Base-by-base conservation (phyloP, 768 basidiomycete genomes). In the Hygrophoropsis aurantiaca region DNA sequence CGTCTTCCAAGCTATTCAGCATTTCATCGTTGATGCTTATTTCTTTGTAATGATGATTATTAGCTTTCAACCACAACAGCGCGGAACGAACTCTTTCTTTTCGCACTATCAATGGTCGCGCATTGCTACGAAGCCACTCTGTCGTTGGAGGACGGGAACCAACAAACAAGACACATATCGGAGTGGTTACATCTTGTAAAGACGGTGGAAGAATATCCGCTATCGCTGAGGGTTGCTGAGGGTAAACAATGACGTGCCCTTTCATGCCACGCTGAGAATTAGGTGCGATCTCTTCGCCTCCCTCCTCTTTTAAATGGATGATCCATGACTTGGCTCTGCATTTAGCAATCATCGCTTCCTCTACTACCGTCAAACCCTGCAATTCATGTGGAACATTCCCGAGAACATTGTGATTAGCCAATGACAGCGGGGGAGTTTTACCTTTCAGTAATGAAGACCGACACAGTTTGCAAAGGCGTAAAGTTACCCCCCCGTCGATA, bases 231-330 rank as follows among this genome's bases (percentile, higher is more conserved):
- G 69, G 64, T 4, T 53, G 38, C 44, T 75, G 72, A 5, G 71
- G 74, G 56, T 67, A 71, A 2, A 73, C 59, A 19, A 77, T 70
- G 7, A 72, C 56, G 51, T 75, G 65, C 0, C 75, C 75, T 42
- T 56, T 56, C 8, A 73, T 13, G 0, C 64, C 73, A 2, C 66
- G 41, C 44, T 76, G 71, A 11, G 27, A 24, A 2, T 25, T 16
- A 26, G 35, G 2, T 6, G 40, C 25, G 6, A 30, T 30, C 6
- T 13, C 27, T 7, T 30, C 13, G 5, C 48, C 30, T n/a, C 46
- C 43, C 24, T 55, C 52, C 46, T 66, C 59, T 39, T 64, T 63
- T 2, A 74, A 44, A 34, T 70, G 67, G 4, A 74, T 44, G 18
- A 74, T 58, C 59, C 62, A 70, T 39, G 58, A 61, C 40, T 70